Evolutionary conservation across 2,329 filamentous ascomycete genomes (phyloP).

Genomic region (Cladosporium colombiae): DNA sequence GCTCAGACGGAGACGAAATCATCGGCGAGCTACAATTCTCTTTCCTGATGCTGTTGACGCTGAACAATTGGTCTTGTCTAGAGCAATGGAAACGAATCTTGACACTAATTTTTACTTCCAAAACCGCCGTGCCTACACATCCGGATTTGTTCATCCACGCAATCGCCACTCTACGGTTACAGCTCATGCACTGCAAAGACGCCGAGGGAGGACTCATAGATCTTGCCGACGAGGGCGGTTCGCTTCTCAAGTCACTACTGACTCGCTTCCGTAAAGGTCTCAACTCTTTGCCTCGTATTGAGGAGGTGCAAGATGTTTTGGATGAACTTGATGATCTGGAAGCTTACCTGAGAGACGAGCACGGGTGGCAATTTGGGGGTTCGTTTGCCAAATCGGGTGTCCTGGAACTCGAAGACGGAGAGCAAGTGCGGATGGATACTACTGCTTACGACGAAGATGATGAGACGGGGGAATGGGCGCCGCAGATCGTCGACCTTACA

Average conservation of each 20-base stretch:
- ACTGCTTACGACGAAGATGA: constrained; percentile 57
- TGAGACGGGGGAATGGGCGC: constrained; percentile 65
- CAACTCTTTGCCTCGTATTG: constrained; percentile 45
- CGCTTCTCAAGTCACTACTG: constrained; percentile 55
- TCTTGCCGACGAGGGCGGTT: constrained; percentile 53
- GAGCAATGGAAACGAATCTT: constrained; percentile 66
- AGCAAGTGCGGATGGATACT: constrained; percentile 60
- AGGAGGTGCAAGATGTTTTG: constrained; percentile 51
- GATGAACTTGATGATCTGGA: constrained; percentile 58
- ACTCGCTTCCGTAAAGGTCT: constrained; percentile 54
- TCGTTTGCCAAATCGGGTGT: constrained; percentile 58
- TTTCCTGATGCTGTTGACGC: constrained; percentile 63
- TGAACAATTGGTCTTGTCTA: constrained; percentile 66
- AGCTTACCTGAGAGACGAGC: constrained; percentile 54
- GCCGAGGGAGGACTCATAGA: constrained; percentile 64
- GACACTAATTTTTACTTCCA: constrained; percentile 58
- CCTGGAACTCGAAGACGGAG: constrained; percentile 63
- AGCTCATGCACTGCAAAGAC: constrained; percentile 58
- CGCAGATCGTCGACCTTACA: constrained; percentile 58
- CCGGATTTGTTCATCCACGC: constrained; percentile 55
- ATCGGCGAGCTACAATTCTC: constrained; percentile 64
- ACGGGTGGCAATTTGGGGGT: constrained; percentile 60
- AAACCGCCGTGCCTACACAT: constrained; percentile 50
- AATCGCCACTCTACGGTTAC: constrained; percentile 52
- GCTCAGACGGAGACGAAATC: constrained; percentile 33